These are phyloP conservation scores for Cryptosporidium ryanae DNA, from an alignment of 169 alveolate genomes.

Conservation along the genomic window DNA sequence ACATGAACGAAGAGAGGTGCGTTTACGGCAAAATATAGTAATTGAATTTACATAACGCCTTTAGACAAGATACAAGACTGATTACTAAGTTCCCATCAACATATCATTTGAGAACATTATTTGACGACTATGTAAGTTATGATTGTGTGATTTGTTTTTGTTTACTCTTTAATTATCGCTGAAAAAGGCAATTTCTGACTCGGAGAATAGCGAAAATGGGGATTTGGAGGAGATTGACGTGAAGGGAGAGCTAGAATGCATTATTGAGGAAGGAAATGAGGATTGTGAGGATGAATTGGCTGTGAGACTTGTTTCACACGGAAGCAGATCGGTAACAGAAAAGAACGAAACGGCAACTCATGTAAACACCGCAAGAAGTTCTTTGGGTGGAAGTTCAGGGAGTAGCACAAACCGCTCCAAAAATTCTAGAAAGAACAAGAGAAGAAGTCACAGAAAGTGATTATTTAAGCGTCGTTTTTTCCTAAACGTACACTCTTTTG, in stretches of 20 bases:
- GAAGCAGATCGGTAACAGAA: slow-evolving; percentile 24
- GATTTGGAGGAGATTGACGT: neutral
- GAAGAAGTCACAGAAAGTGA: slow-evolving; percentile 36
- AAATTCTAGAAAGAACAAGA: slow-evolving; percentile 18
- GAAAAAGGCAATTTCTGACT: neutral
- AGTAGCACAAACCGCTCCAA: slow-evolving; percentile 25
- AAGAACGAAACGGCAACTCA: neutral
- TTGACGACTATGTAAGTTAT: slow-evolving; percentile 53
- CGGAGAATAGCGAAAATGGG: slow-evolving; percentile 39
- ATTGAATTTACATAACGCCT: neutral
- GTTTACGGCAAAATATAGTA: slow-evolving; percentile 4
- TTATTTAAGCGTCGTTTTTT: neutral
- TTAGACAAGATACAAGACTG: slow-evolving; percentile 35
- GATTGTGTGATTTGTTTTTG: neutral
- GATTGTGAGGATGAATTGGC: neutral
- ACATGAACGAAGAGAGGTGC: slow-evolving; percentile 36
- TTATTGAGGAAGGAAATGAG: slow-evolving; percentile 14
- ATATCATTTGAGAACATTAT: slow-evolving; percentile 65
- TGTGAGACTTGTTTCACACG: neutral
- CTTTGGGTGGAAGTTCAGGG: neutral
- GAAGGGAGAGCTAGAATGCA: slow-evolving; percentile 5
- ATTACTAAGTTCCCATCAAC: slow-evolving; percentile 65
- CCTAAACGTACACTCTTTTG: neutral
- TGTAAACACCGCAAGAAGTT: slow-evolving; percentile 13
- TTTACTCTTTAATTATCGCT: neutral